phyloP scores from a whole-genome alignment of 148 eudicot genomes.

The Mesembryanthemum crystallinum region DNA sequence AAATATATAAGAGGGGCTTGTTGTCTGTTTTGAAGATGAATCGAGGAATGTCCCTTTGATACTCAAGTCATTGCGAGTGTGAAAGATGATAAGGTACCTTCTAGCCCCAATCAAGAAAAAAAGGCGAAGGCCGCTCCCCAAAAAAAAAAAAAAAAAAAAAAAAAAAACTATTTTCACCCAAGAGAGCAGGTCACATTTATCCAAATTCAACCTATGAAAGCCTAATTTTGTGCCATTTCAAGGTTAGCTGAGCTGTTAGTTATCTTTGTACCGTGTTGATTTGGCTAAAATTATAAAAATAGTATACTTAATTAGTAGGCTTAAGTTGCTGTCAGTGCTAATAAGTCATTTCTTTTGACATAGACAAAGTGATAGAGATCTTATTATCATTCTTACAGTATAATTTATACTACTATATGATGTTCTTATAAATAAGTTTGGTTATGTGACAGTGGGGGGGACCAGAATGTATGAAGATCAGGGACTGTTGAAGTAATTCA shows the following conservation, averaged over 20 bases:
- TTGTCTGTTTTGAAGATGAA: too few species aligned
- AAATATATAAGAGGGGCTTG: too few species aligned
- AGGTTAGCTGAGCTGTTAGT: conserved; percentile 4
- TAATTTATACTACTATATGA: neutral
- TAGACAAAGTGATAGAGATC: neutral
- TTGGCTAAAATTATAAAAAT: neutral
- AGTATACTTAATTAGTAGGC: neutral
- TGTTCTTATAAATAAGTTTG: neutral
- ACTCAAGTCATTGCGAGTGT: too few species aligned
- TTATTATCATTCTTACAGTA: neutral
- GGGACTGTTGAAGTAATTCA: neutral
- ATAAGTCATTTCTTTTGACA: conserved; percentile 11
- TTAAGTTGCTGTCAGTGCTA: conserved; percentile 11
- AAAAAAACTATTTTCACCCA: too few species aligned
- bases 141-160: too few species aligned
- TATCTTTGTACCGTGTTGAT: neutral
- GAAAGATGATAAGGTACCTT: too few species aligned
- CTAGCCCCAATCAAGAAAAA: too few species aligned
- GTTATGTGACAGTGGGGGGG: neutral
- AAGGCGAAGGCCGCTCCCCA: too few species aligned
- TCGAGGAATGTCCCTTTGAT: too few species aligned
- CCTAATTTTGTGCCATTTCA: neutral
- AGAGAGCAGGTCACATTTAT: too few species aligned
- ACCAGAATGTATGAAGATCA: conserved; percentile 1
- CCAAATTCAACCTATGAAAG: neutral